These are phyloP conservation scores for Candida vartiovaarae DNA, from an alignment of 805 yeast genomes.

Conservation along the genomic window DNA sequence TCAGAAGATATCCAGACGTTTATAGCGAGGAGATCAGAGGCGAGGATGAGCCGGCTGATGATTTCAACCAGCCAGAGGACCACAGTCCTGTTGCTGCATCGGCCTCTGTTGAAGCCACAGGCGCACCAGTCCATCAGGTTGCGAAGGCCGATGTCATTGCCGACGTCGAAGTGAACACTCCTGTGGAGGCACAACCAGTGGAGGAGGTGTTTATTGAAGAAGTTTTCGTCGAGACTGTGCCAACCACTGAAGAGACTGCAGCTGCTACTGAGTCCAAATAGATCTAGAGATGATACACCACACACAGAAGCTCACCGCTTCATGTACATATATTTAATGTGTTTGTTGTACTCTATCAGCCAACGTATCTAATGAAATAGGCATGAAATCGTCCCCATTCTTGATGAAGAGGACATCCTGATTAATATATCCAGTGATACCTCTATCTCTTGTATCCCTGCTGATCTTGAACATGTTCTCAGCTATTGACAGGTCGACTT, in stretches of 20 bases:
- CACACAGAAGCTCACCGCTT: not conserved
- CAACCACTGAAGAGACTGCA: not conserved
- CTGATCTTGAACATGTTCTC: constrained; percentile 38
- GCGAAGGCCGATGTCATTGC: constrained; percentile 10
- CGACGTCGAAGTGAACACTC: not conserved
- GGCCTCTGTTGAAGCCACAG: constrained; percentile 8
- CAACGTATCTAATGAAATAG: constrained; percentile 30
- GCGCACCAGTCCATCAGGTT: constrained; percentile 8
- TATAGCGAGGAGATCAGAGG: constrained; percentile 88
- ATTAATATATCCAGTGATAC: constrained; percentile 41
- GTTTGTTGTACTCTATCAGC: not conserved
- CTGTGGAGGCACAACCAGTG: not conserved
- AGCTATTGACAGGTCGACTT: constrained; percentile 28
- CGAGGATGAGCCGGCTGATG: constrained; percentile 45
- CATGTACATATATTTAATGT: not conserved
- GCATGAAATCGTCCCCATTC: constrained; percentile 30
- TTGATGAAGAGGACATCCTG: constrained; percentile 61
- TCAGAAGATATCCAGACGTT: constrained; percentile 86
- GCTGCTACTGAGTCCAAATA: not conserved
- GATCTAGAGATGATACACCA: constrained; percentile 1
- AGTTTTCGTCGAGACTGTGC: constrained; percentile 1
- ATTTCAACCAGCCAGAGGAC: constrained; percentile 13
- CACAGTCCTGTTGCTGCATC: constrained; percentile 11
- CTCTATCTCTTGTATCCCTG: constrained; percentile 26
- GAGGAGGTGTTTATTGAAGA: not conserved